Base-by-base conservation (phyloP, 2,329 filamentous ascomycete genomes). In the Colletotrichum graminicola region DNA sequence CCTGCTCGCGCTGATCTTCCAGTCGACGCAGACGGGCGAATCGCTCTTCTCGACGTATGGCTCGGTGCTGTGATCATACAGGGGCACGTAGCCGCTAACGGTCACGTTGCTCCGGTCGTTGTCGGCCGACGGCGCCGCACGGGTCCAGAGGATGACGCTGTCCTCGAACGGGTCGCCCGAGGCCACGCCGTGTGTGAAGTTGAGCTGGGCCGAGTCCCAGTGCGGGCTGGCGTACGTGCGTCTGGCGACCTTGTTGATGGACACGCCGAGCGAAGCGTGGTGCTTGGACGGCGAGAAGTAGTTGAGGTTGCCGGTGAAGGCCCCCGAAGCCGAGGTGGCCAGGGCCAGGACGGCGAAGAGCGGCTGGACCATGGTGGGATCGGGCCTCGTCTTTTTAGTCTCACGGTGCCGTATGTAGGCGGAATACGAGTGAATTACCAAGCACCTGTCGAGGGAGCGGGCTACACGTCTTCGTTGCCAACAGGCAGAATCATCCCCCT, bases 231-330 rank as follows among this genome's bases (percentile, higher is more conserved):
- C 82, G 54, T 78, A 75, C 62, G 84, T 86, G 47, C 89, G 85
- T 78, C 87, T 88, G 55, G 87, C 84, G 60, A 92, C 87, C 74
- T 87, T 89, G 60, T 85, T 85, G 18, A 92, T 84, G n/a, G 90
- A 86, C 56, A 93, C 87, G 6, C 90, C 91, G 14, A 93, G 83
- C 47, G 84, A 82, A 5, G 87, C 85, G 74, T 93, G 91, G 54
- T 90, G 86, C 51, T 87, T 84, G 1, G 91, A 93, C 7, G 91
- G 91, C 75, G 88, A 91, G 61, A 85, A 84, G 78, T 92, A 93
- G 81, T 93, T 93, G 72, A 93, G 78, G 77, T 93, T 93, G 5
- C 79, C 79, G 2, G 65, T 71, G 16, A 69, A 71, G 10, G 68
- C 57, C 1, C 43, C 68, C 16, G 66, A 68, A 21, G 68, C 68